Evolutionary conservation across 2,329 filamentous ascomycete genomes (phyloP), one percentile per base, ranked within the genome.

Genomic region (Claviceps purpurea): DNA sequence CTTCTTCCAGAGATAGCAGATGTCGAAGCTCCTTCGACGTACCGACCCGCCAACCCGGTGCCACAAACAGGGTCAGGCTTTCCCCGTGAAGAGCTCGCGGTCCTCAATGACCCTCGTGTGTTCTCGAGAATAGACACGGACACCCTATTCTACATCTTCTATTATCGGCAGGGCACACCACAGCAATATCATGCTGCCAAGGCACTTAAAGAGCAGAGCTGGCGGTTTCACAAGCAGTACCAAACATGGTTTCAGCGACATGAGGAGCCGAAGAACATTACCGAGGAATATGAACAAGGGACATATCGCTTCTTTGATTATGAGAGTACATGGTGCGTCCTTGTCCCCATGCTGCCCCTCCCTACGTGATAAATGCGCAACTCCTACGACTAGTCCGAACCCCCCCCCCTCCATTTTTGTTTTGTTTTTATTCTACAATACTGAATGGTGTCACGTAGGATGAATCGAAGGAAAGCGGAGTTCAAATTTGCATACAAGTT

Each of bases 271-370:
- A 98, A 98, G 75, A 90, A 84, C 61, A 98, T 98, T 64, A 97
- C 93, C 0, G 93, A 98, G 69, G 93, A 98, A 70, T 97, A 89
- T 65, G 93, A 98, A 72, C 93, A 98, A 70, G 93, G 93, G 56
- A 98, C 93, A 24, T 98, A 98, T 73, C 84, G 93, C 49, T 98
- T 98, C 75, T 98, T 98, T 69, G 93, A 98, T 70, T 98, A 98
- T 66, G 93, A 98, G 72, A 95, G 88, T 69, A 98, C 93, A 64
- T 98, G 93, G 93, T 96, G 72, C 70, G 86, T 54, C n/a, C 14
- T 14, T n/a, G 16, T 5, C 8, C 20, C 11, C 24, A 41, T 34
- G 11, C 24, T 24, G 38, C 13, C 14, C 8, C 3, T 6, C 34
- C 18, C 11, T 26, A 2, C 26, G 10, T 44, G 26, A 30, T 10